Percentiles rank a stretch among this genome's conserved stretches.
These are phyloP conservation scores for Gonapodya sp. DNA, from an alignment of 192 early-diverging fungal genomes.

Conservation along the genomic window DNA sequence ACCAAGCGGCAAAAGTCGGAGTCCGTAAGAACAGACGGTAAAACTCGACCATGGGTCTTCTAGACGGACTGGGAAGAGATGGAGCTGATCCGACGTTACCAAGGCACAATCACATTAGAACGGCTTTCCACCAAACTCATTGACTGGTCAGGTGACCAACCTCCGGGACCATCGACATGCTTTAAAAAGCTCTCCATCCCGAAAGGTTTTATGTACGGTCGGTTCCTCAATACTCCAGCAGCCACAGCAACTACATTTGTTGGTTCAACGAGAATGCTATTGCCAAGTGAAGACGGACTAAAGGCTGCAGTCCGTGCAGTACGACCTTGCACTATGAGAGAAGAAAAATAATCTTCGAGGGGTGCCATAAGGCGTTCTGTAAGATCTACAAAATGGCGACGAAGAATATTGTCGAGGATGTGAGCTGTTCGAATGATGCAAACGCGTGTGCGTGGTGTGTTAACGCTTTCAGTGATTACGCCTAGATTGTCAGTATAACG, in stretches of 20 bases:
- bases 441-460: no score
- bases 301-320: conserved; percentile 32
- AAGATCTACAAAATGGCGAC: conserved; percentile 85
- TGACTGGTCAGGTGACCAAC: conserved; percentile 17
- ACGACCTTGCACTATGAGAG: conserved; percentile 62
- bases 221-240: conserved; percentile 21
- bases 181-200: conserved; percentile 66
- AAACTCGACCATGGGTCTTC: conserved; percentile 60
- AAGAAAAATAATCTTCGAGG: conserved; percentile 87
- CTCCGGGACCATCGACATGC: conserved; percentile 42
- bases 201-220: conserved; percentile 65
- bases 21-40: conserved; percentile 85
- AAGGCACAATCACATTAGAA: conserved; percentile 33
- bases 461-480: no score
- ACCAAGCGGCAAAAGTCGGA: conserved; percentile 94
- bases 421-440: conserved; percentile 15
- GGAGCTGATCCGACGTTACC: conserved; percentile 31
- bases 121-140: conserved; percentile 22
- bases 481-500: no score
- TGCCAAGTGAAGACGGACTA: conserved; percentile 2
- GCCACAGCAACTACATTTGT: background rate
- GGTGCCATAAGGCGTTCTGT: conserved; percentile 91
- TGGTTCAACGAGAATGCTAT: background rate
- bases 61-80: conserved; percentile 36
- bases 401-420: conserved; percentile 82